Evolutionary conservation across 768 basidiomycete species (phyloP).

Genomic region (Termitomyces titanicus): DNA sequence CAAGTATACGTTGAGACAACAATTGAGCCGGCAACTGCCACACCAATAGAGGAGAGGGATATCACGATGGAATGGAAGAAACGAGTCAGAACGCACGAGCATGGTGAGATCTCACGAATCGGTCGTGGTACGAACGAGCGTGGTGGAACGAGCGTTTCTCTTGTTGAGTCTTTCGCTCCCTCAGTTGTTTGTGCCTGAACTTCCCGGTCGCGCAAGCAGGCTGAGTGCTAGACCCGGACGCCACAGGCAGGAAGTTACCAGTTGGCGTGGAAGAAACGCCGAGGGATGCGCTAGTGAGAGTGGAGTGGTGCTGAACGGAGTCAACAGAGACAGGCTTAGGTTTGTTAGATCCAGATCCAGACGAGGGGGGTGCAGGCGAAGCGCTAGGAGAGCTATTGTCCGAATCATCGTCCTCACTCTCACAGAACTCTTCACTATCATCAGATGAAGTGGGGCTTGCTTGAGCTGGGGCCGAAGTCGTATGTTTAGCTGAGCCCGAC

Average conservation of each 20-base stretch:
- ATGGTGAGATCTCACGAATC: conserved; percentile 10
- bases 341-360: not conserved
- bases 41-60: not conserved
- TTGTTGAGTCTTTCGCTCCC: conserved; percentile 5
- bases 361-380: not conserved
- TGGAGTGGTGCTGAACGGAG: not conserved
- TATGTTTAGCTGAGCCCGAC: not conserved
- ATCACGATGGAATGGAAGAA: not conserved
- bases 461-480: not conserved
- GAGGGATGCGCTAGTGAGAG: not conserved
- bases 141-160: conserved; percentile 11
- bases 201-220: conserved; percentile 12
- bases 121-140: conserved; percentile 10
- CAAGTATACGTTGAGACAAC: not conserved
- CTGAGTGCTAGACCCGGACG: not conserved
- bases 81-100: conserved; percentile 5
- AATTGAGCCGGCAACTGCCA: not conserved
- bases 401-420: not conserved
- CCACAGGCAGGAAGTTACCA: not conserved
- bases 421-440: not conserved
- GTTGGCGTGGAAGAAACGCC: conserved; percentile 1
- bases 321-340: not conserved
- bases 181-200: conserved; percentile 15
- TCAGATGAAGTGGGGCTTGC: not conserved
- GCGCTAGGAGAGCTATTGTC: not conserved